A percentile compares a stretch with the other conserved stretches of the same genome.
Evolutionary conservation across 1,284 basidiomycete genomes (phyloP).

Genomic region (Rhodotorula sp.): DNA sequence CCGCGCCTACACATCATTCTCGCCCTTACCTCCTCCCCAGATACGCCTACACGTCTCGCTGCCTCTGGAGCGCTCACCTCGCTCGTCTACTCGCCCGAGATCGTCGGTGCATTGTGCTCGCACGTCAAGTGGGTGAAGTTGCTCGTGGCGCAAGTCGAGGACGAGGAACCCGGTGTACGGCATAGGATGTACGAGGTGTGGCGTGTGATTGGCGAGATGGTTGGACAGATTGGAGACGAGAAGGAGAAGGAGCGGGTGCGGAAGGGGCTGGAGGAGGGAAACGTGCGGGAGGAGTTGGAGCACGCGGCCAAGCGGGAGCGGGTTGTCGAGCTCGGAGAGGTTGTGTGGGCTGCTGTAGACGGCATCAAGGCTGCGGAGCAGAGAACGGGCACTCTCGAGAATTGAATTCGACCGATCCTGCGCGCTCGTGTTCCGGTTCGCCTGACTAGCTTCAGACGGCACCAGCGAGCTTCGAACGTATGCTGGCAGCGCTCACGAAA

Average conservation of each 20-base stretch:
- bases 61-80: conserved; percentile 82
- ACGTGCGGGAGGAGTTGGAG: conserved; percentile 4
- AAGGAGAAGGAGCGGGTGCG: not conserved
- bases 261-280: not conserved
- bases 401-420: no score
- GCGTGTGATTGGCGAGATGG: conserved; percentile 8
- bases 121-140: conserved; percentile 5
- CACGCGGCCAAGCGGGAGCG: conserved; percentile 2
- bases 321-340: conserved; percentile 7
- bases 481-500: no score
- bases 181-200: conserved; percentile 19
- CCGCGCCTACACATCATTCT: conserved; percentile 70
- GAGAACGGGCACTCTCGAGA: not conserved
- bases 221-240: not conserved
- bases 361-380: not conserved
- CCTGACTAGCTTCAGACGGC: no score
- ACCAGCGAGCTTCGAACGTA: no score
- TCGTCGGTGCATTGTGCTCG: conserved; percentile 49
- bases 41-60: conserved; percentile 74
- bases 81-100: conserved; percentile 61
- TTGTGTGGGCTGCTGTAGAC: conserved; percentile 2
- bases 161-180: conserved; percentile 21
- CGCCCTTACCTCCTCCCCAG: conserved; percentile 78
- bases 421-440: no score
- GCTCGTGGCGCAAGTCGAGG: not conserved